A percentile compares a stretch with the other conserved stretches of the same genome.
Conservation (phyloP, 169 alveolate genomes). For the Plasmodium vinckei region DNA sequence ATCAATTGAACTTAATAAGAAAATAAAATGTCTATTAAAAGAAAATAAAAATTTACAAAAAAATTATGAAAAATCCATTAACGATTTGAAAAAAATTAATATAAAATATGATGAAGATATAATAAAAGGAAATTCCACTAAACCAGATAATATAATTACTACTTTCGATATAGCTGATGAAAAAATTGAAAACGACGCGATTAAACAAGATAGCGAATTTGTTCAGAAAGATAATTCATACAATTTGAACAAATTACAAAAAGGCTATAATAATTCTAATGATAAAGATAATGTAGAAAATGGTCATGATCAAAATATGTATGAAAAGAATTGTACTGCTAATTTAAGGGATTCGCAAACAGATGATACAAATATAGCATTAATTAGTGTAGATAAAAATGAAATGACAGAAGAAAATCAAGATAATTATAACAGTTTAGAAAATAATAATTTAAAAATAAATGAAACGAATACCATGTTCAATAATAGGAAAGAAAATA, state of each 20-base stretch:
- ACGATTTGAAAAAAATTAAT: conserved; percentile 46
- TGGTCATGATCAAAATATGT: not conserved
- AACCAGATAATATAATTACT: not conserved
- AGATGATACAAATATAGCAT: not conserved
- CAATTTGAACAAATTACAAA: not conserved
- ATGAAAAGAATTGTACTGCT: not conserved
- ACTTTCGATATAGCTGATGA: not conserved
- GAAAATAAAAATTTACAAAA: conserved; percentile 59
- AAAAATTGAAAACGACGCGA: not conserved
- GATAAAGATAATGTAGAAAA: not conserved
- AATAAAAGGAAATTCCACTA: not conserved
- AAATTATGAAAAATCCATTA: conserved; percentile 62
- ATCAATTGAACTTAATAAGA: conserved; percentile 45
- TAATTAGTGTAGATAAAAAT: not conserved
- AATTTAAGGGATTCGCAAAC: not conserved
- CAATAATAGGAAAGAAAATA: not conserved
- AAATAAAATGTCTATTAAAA: conserved; percentile 28
- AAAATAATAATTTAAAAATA: not conserved
- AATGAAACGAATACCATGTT: not conserved
- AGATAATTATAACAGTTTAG: not conserved
- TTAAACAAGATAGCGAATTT: not conserved
- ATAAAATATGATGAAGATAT: conserved; percentile 41
- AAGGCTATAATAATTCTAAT: not conserved
- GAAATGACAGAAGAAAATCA: not conserved
- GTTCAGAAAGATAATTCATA: no score